Base-by-base conservation (phyloP, 192 early-diverging fungal genomes). In the Coemansia sp. region DNA sequence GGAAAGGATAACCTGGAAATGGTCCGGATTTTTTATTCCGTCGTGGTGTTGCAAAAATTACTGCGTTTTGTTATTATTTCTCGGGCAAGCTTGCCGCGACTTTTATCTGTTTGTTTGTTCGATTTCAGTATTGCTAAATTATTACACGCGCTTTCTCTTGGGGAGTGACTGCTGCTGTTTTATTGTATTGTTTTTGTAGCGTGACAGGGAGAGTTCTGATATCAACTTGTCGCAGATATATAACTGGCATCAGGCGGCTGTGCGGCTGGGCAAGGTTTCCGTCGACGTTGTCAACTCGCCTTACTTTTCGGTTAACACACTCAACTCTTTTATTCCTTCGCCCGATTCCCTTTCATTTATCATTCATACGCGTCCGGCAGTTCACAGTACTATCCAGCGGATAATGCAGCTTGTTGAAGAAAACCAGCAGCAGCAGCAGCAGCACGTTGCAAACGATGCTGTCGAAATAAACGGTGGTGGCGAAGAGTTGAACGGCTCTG, bases 191-290 rank as follows among this genome's bases (percentile, higher is more conserved):
- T 43, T 53, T 7, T 27, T 70, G 67, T 77, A 77, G 73, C 67
- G 73, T 52, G 73, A 77, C 54, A 8, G 25, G 15, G 67, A 69
- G 56, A 54, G 73, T 40, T 43, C 40, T 11, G 48, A 63, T 18
- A 39, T 66, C 47, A 70, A 50, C 19, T 33, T 77, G 55, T 13
- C 39, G 34, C 63, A 62, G 56, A 39, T 77, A 77, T 77, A 67
- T 77, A 77, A 59, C 41, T 66, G 67, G 55, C 73, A 77, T 53
- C 42, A 51, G 2, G 73, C 73, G 43, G 73, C 60, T 10, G 67
- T 67, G 9, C 22, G 30, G 15, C 43, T 70, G 56, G 67, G 73
- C 18, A 41, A 41, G 19, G 34, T 77, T 37, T 60, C 73, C n/a
- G 40, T 66, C 21, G 73, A 63, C 64, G 56, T 66, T 21, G 67